Base-by-base conservation (phyloP, 164 flowering plant species). In the Vitis amurensis region DNA sequence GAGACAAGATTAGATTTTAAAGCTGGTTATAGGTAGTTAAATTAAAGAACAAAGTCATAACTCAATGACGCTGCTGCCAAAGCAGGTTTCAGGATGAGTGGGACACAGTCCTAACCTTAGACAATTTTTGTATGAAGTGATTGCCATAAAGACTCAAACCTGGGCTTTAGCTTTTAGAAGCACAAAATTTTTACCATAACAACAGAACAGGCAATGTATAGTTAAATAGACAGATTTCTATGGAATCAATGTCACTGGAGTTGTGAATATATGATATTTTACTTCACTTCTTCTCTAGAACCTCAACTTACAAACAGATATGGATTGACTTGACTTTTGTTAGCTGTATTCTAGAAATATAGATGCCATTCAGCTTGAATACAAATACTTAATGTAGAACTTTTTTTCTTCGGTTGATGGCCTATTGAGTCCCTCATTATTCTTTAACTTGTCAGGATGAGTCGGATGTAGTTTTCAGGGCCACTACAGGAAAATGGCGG, bases 401-500 rank as follows among this genome's bases (percentile, higher is more conserved):
- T 23, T n/a, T 12, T 11, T 55, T 17, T 14, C 19, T 51, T 67
- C 9, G 14, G 69, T 31, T 67, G 15, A 56, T 55, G 16, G 7
- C n/a, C 9, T 59, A 2, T 23, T 23, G 50, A 68, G 27, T 12
- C 52, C 11, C 66, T 66, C 30, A 76, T 56, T 16, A 14, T 63
- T 71, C 23, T 61, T 67, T 14, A 15, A 60, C 23, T 67, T 70
- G 68, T 63, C 88, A 95, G 99, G 99, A 95, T 78, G 97, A 95
- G 61, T 91, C 99, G 7, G 99, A 95, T 76, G 99, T 95, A 50
- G 98, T 95, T 69, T 95, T 95, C 79, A 90, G 85, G 80, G 87
- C 94, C 63, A 76, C 88, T 60, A 78, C 78, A 48, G 99, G 99
- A 57, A 95, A 95, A 81, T 95, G 99, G 98, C 74, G 87, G 63